Percentiles rank a stretch among this genome's conserved stretches.
Evolutionary conservation across 2,329 filamentous ascomycete species (phyloP).

Genomic region (Colletotrichum tabaci): DNA sequence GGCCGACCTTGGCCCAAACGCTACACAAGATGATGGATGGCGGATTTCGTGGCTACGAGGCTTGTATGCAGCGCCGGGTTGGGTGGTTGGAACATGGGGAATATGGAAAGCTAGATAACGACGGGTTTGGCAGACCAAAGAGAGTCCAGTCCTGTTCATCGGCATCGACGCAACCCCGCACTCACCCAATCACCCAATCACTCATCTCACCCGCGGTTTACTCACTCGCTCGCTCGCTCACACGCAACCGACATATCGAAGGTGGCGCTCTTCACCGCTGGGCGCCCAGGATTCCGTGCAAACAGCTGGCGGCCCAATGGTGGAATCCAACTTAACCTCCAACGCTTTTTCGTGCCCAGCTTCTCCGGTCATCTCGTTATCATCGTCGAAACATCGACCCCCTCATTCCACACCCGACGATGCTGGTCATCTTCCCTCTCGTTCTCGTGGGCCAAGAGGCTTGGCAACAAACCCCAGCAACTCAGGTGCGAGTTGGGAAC

Average conservation of each 20-base stretch:
- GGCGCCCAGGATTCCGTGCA: conserved; percentile 6
- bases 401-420: neutral
- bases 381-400: neutral
- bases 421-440: neutral
- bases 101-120: neutral
- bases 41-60: neutral
- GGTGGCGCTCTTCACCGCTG: conserved; percentile 6
- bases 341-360: neutral
- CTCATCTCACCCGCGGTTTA: neutral
- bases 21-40: neutral
- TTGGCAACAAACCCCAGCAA: conserved; percentile 27
- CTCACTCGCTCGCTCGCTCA: neutral
- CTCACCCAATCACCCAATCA: neutral
- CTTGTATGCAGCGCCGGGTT: neutral
- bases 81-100: neutral
- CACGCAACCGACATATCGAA: neutral
- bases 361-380: neutral
- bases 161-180: neutral
- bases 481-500: conserved; percentile 2
- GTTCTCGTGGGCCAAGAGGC: conserved; percentile 24
- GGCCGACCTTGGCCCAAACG: neutral
- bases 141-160: neutral
- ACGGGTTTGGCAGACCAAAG: neutral
- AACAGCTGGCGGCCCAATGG: neutral
- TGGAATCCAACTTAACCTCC: neutral